Conservation (phyloP, 164 flowering plant species). For the Warburgia ugandensis region DNA sequence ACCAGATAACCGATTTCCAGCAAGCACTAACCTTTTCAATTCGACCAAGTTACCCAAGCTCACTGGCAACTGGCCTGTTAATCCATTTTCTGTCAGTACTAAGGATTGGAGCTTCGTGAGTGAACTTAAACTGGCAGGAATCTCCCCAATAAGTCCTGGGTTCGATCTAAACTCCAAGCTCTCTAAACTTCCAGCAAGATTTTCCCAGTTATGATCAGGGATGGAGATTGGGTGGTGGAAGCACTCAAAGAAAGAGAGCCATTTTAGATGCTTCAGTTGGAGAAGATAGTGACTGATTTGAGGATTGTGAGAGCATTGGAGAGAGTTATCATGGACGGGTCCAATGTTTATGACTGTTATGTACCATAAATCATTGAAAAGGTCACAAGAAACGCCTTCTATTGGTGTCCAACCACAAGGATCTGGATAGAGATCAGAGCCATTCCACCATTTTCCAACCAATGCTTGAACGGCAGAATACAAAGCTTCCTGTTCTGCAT, state of each 20-base stretch:
- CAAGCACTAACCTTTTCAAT: conserved; percentile 45
- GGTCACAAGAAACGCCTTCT: conserved; percentile 90
- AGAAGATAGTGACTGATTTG: conserved; percentile 48
- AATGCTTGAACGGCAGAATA: conserved; percentile 66
- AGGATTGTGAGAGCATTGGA: conserved; percentile 36
- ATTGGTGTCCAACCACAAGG: conserved; percentile 99
- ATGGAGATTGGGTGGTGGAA: conserved; percentile 34
- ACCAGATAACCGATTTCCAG: conserved; percentile 50
- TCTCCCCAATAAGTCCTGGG: conserved; percentile 51
- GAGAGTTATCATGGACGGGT: conserved; percentile 66
- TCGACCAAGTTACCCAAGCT: conserved; percentile 33
- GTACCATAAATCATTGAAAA: conserved; percentile 65
- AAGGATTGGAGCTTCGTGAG: conserved; percentile 57
- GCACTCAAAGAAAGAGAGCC: conserved; percentile 62
- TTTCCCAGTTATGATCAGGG: conserved; percentile 39
- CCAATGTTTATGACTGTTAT: conserved; percentile 65
- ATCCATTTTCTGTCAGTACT: conserved; percentile 52
- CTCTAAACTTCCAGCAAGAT: conserved; percentile 41
- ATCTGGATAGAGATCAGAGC: conserved; percentile 88
- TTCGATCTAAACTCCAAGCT: conserved; percentile 69
- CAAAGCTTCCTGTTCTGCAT: conserved; percentile 51
- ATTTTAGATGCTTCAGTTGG: conserved; percentile 48
- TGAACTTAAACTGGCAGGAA: conserved; percentile 39
- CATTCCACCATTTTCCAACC: conserved; percentile 79
- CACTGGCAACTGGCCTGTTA: conserved; percentile 47